Conservation (phyloP, 306 rosid genomes). For the Prunus mira region DNA sequence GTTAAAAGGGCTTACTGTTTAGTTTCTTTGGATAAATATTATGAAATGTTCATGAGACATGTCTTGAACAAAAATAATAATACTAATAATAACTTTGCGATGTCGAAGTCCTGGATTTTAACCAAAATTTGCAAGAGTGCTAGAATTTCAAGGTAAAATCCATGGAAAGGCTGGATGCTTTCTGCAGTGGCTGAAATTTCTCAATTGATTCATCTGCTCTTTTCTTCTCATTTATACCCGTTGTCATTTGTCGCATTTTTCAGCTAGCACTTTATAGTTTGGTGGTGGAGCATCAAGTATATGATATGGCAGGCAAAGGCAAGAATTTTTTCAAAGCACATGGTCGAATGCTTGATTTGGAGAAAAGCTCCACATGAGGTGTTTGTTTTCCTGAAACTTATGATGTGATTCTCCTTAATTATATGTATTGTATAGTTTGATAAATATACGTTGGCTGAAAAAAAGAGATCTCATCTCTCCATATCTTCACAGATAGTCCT, state of each 20-base stretch:
- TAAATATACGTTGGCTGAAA: slow-evolving; percentile 4
- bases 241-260: neutral
- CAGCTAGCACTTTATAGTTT: neutral
- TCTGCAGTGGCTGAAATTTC: neutral
- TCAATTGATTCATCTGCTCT: neutral
- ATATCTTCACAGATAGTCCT: slow-evolving; percentile 43
- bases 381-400: slow-evolving; percentile 8
- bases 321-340: slow-evolving; percentile 76
- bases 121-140: neutral
- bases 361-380: slow-evolving; percentile 88
- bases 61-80: too few relatives aligned
- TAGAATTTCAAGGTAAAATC: neutral
- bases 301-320: slow-evolving; percentile 60
- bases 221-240: neutral
- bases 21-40: neutral
- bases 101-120: too few relatives aligned
- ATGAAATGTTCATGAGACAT: too few relatives aligned
- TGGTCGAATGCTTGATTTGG: slow-evolving; percentile 78
- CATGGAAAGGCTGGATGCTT: neutral
- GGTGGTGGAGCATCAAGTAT: neutral
- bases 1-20: neutral
- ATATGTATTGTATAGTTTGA: slow-evolving; percentile 11
- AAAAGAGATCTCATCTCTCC: slow-evolving; percentile 10
- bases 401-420: slow-evolving; percentile 10
- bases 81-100: too few relatives aligned